Percentiles rank a stretch among this genome's conserved stretches.
phyloP scores from a whole-genome alignment of 352 stramenopile genomes.

The Stramenopiles sp. region DNA sequence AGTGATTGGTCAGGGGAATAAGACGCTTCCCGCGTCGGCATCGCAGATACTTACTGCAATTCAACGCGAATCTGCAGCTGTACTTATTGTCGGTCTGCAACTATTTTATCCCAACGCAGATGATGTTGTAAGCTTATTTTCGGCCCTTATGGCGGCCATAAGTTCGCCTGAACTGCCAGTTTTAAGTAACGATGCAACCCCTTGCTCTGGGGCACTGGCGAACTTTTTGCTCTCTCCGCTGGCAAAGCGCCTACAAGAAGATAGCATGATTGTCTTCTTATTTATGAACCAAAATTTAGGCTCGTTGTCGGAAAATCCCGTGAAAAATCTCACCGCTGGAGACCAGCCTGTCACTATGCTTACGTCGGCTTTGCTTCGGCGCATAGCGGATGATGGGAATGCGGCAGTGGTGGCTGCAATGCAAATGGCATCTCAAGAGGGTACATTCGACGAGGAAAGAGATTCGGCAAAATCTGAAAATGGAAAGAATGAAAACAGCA shows the following conservation, averaged over 20 bases:
- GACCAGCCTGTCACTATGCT: neutral
- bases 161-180: neutral
- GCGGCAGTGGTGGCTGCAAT: neutral
- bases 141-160: neutral
- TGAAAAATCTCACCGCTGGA: neutral
- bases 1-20: neutral
- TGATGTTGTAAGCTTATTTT: neutral
- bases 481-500: neutral
- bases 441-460: no score
- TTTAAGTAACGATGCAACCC: no score
- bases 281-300: neutral
- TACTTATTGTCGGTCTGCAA: conserved; percentile 52
- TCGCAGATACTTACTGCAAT: neutral
- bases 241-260: neutral
- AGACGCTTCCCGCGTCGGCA: neutral
- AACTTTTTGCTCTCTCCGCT: neutral
- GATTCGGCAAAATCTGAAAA: neutral
- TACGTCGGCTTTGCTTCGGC: conserved; percentile 29
- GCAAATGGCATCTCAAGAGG: no score
- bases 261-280: conserved; percentile 8
- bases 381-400: conserved; percentile 37
- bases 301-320: neutral
- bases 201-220: no score
- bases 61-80: conserved; percentile 31
- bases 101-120: conserved; percentile 50